Evolutionary conservation across 2,329 filamentous ascomycete species (phyloP).

Genomic region (Chalaropsis ovoidea): DNA sequence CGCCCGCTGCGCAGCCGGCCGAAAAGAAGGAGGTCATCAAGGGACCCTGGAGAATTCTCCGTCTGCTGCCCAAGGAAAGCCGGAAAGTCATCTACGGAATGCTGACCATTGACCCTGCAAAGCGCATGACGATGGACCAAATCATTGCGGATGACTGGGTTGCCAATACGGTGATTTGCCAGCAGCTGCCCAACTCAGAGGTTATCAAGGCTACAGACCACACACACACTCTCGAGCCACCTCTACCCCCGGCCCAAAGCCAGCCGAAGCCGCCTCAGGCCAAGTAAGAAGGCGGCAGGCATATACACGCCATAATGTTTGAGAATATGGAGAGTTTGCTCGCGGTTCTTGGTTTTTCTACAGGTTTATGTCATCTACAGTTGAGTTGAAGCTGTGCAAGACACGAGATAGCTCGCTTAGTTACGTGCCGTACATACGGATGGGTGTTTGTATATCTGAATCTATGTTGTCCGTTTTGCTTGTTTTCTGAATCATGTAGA

Average conservation of each 20-base stretch:
- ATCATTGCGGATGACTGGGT: constrained; percentile 86
- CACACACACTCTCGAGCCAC: constrained; percentile 73
- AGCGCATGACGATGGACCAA: constrained; percentile 74
- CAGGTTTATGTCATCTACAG: background rate
- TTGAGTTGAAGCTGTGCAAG: background rate
- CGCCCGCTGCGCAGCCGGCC: background rate
- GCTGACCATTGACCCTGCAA: constrained; percentile 78
- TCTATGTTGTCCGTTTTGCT: background rate
- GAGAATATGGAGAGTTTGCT: background rate
- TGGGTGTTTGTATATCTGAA: background rate
- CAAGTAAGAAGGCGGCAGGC: background rate
- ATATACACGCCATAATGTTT: background rate
- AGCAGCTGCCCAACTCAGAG: constrained; percentile 59
- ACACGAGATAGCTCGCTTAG: background rate
- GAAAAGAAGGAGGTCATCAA: constrained; percentile 71
- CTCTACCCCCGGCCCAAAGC: constrained; percentile 36
- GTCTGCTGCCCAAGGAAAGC: constrained; percentile 79
- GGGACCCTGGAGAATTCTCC: constrained; percentile 81
- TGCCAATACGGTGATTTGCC: constrained; percentile 71
- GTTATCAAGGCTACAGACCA: constrained; percentile 68
- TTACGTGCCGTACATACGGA: background rate
- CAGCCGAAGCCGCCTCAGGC: constrained; percentile 17
- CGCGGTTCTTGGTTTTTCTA: background rate
- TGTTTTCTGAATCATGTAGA: too few relatives aligned
- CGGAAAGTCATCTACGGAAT: constrained; percentile 83